Evolutionary conservation across 1,139 yeast species (phyloP), one percentile per base, ranked within the genome.

Genomic region (Candida freyschussii): DNA sequence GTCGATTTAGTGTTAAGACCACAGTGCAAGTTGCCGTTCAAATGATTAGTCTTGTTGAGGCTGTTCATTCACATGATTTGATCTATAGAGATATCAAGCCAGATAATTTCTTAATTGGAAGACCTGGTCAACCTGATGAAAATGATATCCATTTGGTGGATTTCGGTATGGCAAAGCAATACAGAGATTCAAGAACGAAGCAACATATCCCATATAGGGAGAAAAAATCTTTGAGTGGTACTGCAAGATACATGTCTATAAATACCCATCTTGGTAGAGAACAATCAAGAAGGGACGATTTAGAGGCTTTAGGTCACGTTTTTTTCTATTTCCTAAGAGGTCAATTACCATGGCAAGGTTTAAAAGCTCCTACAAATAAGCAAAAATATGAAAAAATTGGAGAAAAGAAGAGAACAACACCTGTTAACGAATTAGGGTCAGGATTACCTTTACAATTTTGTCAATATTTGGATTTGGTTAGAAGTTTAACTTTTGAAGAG

Each of bases 81-180:
- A 89, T 89, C 48, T 89, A 89, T 63, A 72, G 97, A 55, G 97
- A 89, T 60, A 89, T 89, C 55, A 89, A 89, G 63, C 97, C 97
- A 9, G 97, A 89, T 60, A 89, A 89, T 63, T 89, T 89, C 52
- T 71, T 89, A 49, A 83, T 91, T 56, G 98, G 98, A n/a, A 85
- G 78, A 58, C 85, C 81, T 10, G 78, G 77, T 11, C 67, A 75
- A 19, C 68, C 75, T 3, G 77, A 75, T 43, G 84, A 80, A 36
- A 62, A 61, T 37, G 49, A 56, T 28, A 80, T 81, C 33, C 84
- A 79, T 52, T 60, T 81, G 53, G 83, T 82, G 37, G 93, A 82
- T 57, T 91, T 87, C 57, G 98, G 98, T 45, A 89, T 91, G 97
- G 96, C 96, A 27, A 91, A 91, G 62, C 96, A 87, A 57, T 91